phyloP scores from a whole-genome alignment of 345 rosid species.

The Chamaenerion angustifolium region DNA sequence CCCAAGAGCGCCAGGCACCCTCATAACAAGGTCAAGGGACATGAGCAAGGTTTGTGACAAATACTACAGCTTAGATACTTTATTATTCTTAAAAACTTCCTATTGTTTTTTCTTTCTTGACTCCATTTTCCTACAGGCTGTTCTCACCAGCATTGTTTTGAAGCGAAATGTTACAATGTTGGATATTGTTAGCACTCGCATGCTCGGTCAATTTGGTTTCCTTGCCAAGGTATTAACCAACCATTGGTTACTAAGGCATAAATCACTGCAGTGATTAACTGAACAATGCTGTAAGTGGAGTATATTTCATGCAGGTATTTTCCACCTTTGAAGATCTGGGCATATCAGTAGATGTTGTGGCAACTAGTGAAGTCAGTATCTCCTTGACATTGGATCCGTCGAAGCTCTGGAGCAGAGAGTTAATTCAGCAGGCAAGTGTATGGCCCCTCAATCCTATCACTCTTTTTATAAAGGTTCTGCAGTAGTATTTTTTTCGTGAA shows the following conservation, averaged over 20 bases:
- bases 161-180: slow-evolving; percentile 95
- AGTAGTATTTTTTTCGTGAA: no score
- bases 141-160: slow-evolving; percentile 89
- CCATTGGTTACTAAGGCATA: slow-evolving; percentile 1
- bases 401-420: slow-evolving; percentile 93
- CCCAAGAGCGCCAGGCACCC: slow-evolving; percentile 94
- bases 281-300: neutral
- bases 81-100: no score
- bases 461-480: no score
- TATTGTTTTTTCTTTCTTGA: no score
- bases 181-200: slow-evolving; percentile 95
- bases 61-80: neutral
- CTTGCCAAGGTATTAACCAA: slow-evolving; percentile 64
- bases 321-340: slow-evolving; percentile 92
- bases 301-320: slow-evolving; percentile 47
- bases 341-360: slow-evolving; percentile 96
- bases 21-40: slow-evolving; percentile 72
- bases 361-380: slow-evolving; percentile 99
- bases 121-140: slow-evolving; percentile 42
- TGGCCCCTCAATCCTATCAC: no score
- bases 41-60: slow-evolving; percentile 67
- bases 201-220: slow-evolving; percentile 98
- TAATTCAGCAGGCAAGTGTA: slow-evolving; percentile 93
- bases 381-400: slow-evolving; percentile 95
- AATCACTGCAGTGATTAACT: neutral